Conservation (phyloP, 129 eudicot genomes). For the Flaveria linearis region DNA sequence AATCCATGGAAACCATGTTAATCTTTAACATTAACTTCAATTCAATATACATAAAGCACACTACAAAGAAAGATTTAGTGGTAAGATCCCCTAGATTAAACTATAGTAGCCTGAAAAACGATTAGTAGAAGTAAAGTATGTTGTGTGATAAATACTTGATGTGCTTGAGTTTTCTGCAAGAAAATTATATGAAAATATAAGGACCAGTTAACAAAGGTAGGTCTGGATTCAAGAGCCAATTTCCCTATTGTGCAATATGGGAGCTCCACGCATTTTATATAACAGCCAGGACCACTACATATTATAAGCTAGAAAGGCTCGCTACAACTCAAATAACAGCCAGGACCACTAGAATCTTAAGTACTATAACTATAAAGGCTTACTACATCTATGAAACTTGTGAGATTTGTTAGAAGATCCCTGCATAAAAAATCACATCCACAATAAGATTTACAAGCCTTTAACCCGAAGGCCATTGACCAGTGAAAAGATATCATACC, state of each 20-base stretch:
- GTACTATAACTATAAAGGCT: conserved; percentile 18
- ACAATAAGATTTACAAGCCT: conserved; percentile 8
- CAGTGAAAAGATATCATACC: background rate
- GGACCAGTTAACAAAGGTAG: conserved; percentile 8
- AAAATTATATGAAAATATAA: background rate
- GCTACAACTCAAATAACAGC: background rate
- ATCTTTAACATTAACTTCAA: conserved; percentile 14
- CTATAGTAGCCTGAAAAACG: background rate
- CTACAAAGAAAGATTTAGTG: background rate
- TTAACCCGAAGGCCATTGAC: background rate
- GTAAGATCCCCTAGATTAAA: background rate
- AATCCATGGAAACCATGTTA: too few relatives aligned
- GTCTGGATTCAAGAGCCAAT: conserved; percentile 7
- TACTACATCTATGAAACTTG: background rate
- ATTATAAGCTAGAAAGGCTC: conserved; percentile 9
- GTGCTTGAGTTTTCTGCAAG: background rate
- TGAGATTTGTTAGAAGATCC: background rate
- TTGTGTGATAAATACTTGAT: background rate
- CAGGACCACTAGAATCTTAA: conserved; percentile 11
- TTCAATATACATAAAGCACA: conserved; percentile 10
- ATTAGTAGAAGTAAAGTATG: background rate
- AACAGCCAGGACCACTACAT: conserved; percentile 17
- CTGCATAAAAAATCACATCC: conserved; percentile 4
- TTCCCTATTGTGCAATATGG: conserved; percentile 12
- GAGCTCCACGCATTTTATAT: conserved; percentile 17